Conservation (phyloP, 352 stramenopile species). For the Globisporangium mamillatum region DNA sequence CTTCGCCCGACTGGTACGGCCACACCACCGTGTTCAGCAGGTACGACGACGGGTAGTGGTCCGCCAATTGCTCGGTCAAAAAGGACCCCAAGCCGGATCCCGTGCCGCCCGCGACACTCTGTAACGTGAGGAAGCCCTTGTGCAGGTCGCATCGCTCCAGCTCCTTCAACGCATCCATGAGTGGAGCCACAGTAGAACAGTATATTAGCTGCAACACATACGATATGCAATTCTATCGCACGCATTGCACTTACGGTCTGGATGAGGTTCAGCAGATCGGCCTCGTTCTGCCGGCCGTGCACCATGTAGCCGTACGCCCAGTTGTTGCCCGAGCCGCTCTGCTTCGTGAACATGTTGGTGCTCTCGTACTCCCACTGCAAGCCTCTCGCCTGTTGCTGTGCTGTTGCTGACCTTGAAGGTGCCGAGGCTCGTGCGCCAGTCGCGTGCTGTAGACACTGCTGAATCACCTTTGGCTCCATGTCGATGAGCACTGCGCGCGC, state of each 20-base stretch:
- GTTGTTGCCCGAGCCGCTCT: conserved; percentile 79
- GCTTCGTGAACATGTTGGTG: conserved; percentile 46
- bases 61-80: conserved; percentile 67
- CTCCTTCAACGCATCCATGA: conserved; percentile 32
- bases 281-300: conserved; percentile 41
- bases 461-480: conserved; percentile 81
- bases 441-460: conserved; percentile 35
- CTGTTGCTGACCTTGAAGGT: not conserved
- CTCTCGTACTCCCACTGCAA: conserved; percentile 44
- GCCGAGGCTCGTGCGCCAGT: not conserved
- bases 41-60: conserved; percentile 51
- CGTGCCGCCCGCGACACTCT: conserved; percentile 86
- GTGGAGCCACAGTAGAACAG: not conserved
- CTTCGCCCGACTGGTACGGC: conserved; percentile 80
- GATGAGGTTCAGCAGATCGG: conserved; percentile 50
- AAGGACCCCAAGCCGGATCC: conserved; percentile 85
- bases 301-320: conserved; percentile 67
- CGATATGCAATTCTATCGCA: not conserved
- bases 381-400: not conserved
- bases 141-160: conserved; percentile 68
- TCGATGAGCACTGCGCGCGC: conserved; percentile 77
- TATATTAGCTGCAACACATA: not conserved
- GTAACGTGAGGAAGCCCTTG: conserved; percentile 67
- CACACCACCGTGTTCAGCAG: conserved; percentile 79
- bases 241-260: conserved; percentile 28